Conservation (phyloP, 2,329 filamentous ascomycete species). For the Cytospora piceicola region DNA sequence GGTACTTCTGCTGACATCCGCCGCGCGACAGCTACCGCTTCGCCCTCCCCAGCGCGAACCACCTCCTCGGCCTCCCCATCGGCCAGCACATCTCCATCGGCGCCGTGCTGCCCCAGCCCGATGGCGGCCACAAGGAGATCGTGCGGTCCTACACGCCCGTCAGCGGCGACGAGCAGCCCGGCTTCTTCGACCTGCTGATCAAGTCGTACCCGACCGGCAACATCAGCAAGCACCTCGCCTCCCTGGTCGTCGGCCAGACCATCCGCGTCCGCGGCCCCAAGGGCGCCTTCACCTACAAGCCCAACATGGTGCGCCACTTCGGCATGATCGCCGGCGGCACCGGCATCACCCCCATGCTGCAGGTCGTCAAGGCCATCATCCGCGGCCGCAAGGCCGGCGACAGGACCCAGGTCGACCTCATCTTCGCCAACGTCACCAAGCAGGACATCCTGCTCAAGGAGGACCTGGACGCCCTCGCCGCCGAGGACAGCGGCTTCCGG, state of each 20-base stretch:
- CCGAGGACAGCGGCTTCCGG: slow-evolving; percentile 79
- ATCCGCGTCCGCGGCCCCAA: slow-evolving; percentile 95
- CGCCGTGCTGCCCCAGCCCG: slow-evolving; percentile 68
- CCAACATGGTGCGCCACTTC: slow-evolving; percentile 95
- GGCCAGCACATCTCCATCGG: slow-evolving; percentile 98
- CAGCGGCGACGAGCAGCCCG: slow-evolving; percentile 84
- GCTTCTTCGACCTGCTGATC: slow-evolving; percentile 94
- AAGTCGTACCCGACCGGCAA: slow-evolving; percentile 98
- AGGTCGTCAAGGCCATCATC: slow-evolving; percentile 89
- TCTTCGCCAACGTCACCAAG: slow-evolving; percentile 94
- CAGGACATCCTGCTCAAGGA: slow-evolving; percentile 94
- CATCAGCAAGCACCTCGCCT: slow-evolving; percentile 91
- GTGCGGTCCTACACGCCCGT: slow-evolving; percentile 92
- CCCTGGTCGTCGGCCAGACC: slow-evolving; percentile 78
- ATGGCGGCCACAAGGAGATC: slow-evolving; percentile 79
- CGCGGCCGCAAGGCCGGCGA: slow-evolving; percentile 79
- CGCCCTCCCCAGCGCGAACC: slow-evolving; percentile 73
- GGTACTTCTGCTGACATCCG: too few species aligned
- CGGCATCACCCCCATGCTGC: slow-evolving; percentile 97
- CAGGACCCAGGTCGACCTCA: slow-evolving; percentile 86
- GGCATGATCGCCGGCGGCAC: slow-evolving; percentile 98
- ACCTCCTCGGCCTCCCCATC: slow-evolving; percentile 94
- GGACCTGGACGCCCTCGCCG: slow-evolving; percentile 79
- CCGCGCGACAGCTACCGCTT: slow-evolving; percentile 78
- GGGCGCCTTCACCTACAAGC: slow-evolving; percentile 95